Percentiles rank a stretch among this genome's conserved stretches.
These are phyloP conservation scores for Hysterium pulicare DNA, from an alignment of 2,329 filamentous ascomycete genomes.

Conservation along the genomic window DNA sequence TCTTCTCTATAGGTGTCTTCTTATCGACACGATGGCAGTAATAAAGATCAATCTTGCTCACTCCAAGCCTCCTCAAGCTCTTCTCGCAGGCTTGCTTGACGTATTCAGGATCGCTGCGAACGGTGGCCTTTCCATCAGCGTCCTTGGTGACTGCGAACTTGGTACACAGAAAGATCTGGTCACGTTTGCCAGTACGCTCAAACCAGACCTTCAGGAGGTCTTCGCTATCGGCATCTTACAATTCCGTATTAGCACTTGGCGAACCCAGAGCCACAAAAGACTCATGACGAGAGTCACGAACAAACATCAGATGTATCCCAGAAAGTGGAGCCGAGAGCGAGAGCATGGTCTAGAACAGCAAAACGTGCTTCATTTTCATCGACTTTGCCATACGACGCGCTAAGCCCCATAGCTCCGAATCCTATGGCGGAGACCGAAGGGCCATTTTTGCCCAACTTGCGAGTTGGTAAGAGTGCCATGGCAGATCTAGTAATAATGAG, in stretches of 20 bases:
- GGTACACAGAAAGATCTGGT: constrained; percentile 52
- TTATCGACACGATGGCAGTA: constrained; percentile 1
- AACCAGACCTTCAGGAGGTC: constrained; percentile 51
- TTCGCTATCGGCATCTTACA: constrained; percentile 46
- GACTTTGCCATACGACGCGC: constrained; percentile 7
- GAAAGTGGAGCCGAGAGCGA: constrained; percentile 16
- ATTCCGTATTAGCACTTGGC: constrained; percentile 12
- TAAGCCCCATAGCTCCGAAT: constrained; percentile 51
- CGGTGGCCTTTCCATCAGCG: constrained; percentile 1
- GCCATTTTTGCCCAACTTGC: constrained; percentile 49
- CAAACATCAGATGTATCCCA: constrained; percentile 26
- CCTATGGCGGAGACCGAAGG: constrained; percentile 49
- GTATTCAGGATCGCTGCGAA: not conserved
- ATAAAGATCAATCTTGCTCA: constrained; percentile 2
- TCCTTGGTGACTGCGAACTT: constrained; percentile 30
- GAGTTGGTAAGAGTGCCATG: constrained; percentile 30
- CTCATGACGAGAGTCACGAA: constrained; percentile 5
- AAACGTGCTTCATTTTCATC: constrained; percentile 8
- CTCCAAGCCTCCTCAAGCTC: constrained; percentile 5
- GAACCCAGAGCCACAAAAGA: not conserved
- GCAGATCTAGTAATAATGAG: not conserved
- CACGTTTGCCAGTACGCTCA: constrained; percentile 40
- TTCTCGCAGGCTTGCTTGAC: constrained; percentile 6
- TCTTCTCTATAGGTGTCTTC: constrained; percentile 3
- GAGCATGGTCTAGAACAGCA: constrained; percentile 7